Evolutionary conservation across 2,329 filamentous ascomycete species (phyloP).

Genomic region (Paraphaeosphaeria sporulosa): DNA sequence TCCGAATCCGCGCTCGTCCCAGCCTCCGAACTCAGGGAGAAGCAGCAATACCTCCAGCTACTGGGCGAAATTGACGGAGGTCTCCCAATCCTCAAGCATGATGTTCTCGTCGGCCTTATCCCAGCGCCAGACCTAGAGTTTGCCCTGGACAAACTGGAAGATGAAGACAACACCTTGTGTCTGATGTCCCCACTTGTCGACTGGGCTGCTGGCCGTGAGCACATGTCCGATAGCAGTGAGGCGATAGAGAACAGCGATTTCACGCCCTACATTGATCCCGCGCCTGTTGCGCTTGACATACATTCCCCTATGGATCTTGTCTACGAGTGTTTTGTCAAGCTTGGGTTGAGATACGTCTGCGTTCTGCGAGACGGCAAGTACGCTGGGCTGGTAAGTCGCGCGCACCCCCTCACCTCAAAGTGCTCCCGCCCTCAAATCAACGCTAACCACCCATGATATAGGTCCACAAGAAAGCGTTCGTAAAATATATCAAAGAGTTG

Average conservation of each 20-base stretch:
- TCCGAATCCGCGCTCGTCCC: slow-evolving; percentile 80
- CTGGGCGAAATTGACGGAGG: slow-evolving; percentile 92
- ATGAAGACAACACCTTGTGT: slow-evolving; percentile 77
- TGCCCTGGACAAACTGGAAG: slow-evolving; percentile 81
- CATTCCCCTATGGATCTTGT: slow-evolving; percentile 92
- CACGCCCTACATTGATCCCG: slow-evolving; percentile 88
- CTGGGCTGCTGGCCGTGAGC: slow-evolving; percentile 46
- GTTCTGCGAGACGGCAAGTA: slow-evolving; percentile 85
- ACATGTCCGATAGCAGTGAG: slow-evolving; percentile 67
- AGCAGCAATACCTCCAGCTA: slow-evolving; percentile 81
- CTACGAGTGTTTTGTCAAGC: slow-evolving; percentile 94
- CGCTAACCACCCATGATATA: slow-evolving; percentile 40
- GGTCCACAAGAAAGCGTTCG: slow-evolving; percentile 96
- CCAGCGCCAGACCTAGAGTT: slow-evolving; percentile 94
- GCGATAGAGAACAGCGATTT: slow-evolving; percentile 73
- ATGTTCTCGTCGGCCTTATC: slow-evolving; percentile 85
- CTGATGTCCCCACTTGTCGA: slow-evolving; percentile 76
- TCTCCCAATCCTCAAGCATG: slow-evolving; percentile 81
- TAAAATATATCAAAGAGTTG: slow-evolving; percentile 88
- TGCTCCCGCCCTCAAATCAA: not conserved
- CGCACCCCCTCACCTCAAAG: too few relatives aligned
- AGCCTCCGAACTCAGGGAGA: slow-evolving; percentile 77
- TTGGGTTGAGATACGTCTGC: slow-evolving; percentile 91
- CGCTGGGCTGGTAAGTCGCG: slow-evolving; percentile 77
- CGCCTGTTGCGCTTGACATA: slow-evolving; percentile 87